Evolutionary conservation across 805 yeast genomes (phyloP), one percentile per base, ranked within the genome.

Genomic region (Candida sonorensis): DNA sequence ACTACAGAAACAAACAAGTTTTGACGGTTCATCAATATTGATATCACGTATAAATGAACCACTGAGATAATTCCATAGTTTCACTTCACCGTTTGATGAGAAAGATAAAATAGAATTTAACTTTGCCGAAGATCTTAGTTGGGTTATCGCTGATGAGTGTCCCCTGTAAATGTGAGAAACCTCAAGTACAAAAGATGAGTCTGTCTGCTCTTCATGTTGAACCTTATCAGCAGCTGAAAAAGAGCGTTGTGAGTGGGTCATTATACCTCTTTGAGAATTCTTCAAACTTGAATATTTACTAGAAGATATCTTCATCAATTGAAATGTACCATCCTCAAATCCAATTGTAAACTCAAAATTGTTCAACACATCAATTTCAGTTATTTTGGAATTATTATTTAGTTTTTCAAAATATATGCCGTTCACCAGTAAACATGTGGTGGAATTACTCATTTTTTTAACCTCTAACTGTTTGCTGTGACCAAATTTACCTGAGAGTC

Each of bases 61-160:
- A 19, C 77, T 50, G 2, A 75, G 65, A 24, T 75, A 42, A 45
- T 84, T 85, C 90, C 94, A 84, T 4, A 77, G 40, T 13, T 66
- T 65, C 2, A 76, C 71, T 2, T 52, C 51, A 1, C 94, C 90
- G 7, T 51, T 58, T 0, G 34, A 44, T 48, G 81, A 86, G 16
- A 73, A 51, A 38, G 80, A 70, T 10, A 79, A 38, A 8, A 80
- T 60, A 3, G 69, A 51, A 33, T 78, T 75, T 47, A 65, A 79
- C 26, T 74, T 69, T 7, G 66, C 57, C 17, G 78, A 69, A 20
- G 66, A 62, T 23, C 60, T 57, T 17, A 85, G 47, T n/a, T 63
- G 61, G 11, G 46, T 56, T 4, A 83, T 62, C 0, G 59, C 50
- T 5, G 60, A 37, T 1, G 66, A 48, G 54, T 83, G 94, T 0